Conservation (phyloP, 2,329 filamentous ascomycete genomes). For the Exophiala sp. region DNA sequence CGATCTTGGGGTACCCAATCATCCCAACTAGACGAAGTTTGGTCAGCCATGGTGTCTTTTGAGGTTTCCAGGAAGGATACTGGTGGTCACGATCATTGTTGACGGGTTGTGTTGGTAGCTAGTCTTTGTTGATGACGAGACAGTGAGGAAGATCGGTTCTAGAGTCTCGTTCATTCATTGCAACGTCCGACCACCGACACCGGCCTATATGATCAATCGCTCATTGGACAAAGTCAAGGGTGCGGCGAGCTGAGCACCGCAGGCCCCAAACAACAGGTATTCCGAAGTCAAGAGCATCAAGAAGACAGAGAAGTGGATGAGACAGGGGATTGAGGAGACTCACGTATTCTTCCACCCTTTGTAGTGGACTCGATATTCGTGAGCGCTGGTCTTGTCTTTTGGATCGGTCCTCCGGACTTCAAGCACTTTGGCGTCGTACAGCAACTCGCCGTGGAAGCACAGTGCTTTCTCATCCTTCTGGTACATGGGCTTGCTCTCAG, state of each 20-base stretch:
- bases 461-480: slow-evolving; percentile 84
- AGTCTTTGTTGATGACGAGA: background rate
- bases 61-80: background rate
- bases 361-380: slow-evolving; percentile 92
- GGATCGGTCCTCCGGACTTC: slow-evolving; percentile 65
- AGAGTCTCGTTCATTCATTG: background rate
- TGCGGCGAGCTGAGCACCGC: slow-evolving; percentile 1
- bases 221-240: background rate
- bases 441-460: slow-evolving; percentile 94
- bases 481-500: slow-evolving; percentile 50
- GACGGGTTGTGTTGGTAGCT: background rate
- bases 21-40: slow-evolving; percentile 66
- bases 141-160: background rate
- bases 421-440: slow-evolving; percentile 95
- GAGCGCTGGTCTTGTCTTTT: slow-evolving; percentile 68
- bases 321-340: slow-evolving; percentile 37
- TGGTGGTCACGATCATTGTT: background rate
- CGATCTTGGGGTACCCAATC: slow-evolving; percentile 96
- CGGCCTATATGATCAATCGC: no score
- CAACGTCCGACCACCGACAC: background rate
- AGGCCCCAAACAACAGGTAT: background rate
- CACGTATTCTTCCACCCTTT: slow-evolving; percentile 99
- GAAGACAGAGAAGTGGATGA: background rate
- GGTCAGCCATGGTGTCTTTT: slow-evolving; percentile 8
- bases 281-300: background rate